These are phyloP conservation scores for Ogataea degrootiae DNA, from an alignment of 805 yeast species.

Conservation along the genomic window DNA sequence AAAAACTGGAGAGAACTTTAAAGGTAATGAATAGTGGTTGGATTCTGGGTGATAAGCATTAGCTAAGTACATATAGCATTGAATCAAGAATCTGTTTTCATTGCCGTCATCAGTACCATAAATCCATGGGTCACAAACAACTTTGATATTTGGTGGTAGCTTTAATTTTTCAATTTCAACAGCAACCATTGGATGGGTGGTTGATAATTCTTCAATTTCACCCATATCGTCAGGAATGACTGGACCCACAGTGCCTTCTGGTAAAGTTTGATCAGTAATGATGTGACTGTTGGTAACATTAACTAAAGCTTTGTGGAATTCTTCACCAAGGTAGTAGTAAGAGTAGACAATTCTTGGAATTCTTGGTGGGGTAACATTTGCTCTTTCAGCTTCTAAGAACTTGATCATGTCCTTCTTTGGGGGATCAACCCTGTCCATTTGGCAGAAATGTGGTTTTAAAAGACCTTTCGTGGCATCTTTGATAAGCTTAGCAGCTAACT, in stretches of 20 bases:
- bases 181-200: constrained; percentile 51
- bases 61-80: constrained; percentile 70
- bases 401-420: constrained; percentile 69
- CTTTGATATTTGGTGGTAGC: constrained; percentile 49
- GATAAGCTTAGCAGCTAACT: constrained; percentile 52
- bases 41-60: constrained; percentile 65
- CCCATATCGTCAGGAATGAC: constrained; percentile 59
- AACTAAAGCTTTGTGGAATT: constrained; percentile 66
- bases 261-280: constrained; percentile 50
- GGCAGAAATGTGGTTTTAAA: constrained; percentile 57
- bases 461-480: constrained; percentile 50
- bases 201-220: constrained; percentile 47
- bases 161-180: constrained; percentile 66
- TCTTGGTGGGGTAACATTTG: constrained; percentile 44
- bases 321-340: constrained; percentile 53
- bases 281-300: constrained; percentile 61
- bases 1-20: constrained; percentile 71
- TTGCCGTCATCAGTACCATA: constrained; percentile 63
- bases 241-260: constrained; percentile 68
- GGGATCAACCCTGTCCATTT: constrained; percentile 69
- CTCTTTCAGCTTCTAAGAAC: constrained; percentile 63
- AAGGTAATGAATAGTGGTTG: constrained; percentile 71
- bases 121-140: constrained; percentile 79
- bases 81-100: constrained; percentile 58
- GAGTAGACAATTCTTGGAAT: constrained; percentile 67